These are phyloP conservation scores for Microdochium paspali DNA, from an alignment of 2,329 filamentous ascomycete species.

Conservation along the genomic window DNA sequence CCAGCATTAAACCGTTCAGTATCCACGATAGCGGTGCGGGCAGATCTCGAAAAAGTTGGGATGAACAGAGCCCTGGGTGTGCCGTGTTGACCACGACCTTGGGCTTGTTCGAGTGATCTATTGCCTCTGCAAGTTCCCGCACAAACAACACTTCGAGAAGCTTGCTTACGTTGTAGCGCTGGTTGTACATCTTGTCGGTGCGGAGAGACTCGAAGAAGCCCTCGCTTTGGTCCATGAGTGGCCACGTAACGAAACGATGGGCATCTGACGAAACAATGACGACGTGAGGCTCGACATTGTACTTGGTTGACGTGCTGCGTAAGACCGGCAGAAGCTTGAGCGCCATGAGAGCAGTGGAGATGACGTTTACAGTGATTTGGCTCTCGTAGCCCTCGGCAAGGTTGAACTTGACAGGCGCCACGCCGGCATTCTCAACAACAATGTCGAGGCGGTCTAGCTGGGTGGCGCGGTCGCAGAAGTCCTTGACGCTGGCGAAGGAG, in stretches of 20 bases:
- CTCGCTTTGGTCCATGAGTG: conserved; percentile 19
- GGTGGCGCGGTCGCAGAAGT: conserved; percentile 21
- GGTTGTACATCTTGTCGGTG: conserved; percentile 12
- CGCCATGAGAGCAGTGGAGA: conserved; percentile 34
- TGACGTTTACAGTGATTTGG: conserved; percentile 34
- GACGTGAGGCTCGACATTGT: conserved; percentile 24
- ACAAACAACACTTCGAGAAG: conserved; percentile 20
- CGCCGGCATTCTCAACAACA: conserved; percentile 28
- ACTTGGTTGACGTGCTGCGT: conserved; percentile 20
- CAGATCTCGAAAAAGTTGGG: conserved; percentile 25
- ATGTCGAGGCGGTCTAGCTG: conserved; percentile 27
- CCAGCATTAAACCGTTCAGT: conserved; percentile 4
- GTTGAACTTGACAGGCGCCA: conserved; percentile 10
- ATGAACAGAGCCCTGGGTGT: conserved; percentile 30
- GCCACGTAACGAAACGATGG: conserved; percentile 18
- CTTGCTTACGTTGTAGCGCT: conserved; percentile 26
- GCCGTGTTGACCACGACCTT: conserved; percentile 26
- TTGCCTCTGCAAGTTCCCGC: conserved; percentile 22
- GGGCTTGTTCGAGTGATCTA: conserved; percentile 18
- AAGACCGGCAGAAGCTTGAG: conserved; percentile 32
- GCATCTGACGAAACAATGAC: conserved; percentile 29
- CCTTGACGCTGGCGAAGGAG: conserved; percentile 21
- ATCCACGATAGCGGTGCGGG: conserved; percentile 17
- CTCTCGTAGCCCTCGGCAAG: conserved; percentile 27
- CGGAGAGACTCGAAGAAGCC: conserved; percentile 23